phyloP scores from a whole-genome alignment of 106 monocot species.

The Amphibolis antarctica region DNA sequence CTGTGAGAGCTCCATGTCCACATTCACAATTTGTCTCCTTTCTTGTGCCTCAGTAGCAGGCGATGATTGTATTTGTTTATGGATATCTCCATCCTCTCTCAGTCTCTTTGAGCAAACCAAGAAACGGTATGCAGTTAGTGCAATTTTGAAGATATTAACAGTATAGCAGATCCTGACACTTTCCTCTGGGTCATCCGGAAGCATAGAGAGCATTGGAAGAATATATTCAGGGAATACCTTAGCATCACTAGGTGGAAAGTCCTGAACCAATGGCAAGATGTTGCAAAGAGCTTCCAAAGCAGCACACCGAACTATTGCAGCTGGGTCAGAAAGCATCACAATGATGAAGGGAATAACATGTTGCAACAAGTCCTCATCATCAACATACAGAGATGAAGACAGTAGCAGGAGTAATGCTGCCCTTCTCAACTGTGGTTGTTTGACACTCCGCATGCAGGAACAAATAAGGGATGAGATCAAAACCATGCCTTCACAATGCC shows the following conservation, averaged over 20 bases:
- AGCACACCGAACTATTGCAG: slow-evolving; percentile 93
- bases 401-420: slow-evolving; percentile 55
- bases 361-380: slow-evolving; percentile 91
- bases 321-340: slow-evolving; percentile 82
- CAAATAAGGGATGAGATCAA: slow-evolving; percentile 81
- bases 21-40: slow-evolving; percentile 25
- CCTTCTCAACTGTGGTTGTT: slow-evolving; percentile 84
- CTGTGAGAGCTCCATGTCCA: slow-evolving; percentile 31
- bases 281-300: slow-evolving; percentile 87
- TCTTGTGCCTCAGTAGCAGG: slow-evolving; percentile 17
- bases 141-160: slow-evolving; percentile 89
- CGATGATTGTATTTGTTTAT: slow-evolving; percentile 23
- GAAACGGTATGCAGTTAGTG: slow-evolving; percentile 72
- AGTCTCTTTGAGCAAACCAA: slow-evolving; percentile 35
- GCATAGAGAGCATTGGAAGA: slow-evolving; percentile 96
- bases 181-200: slow-evolving; percentile 97
- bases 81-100: slow-evolving; percentile 21
- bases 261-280: slow-evolving; percentile 60
- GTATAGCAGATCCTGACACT: slow-evolving; percentile 98
- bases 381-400: slow-evolving; percentile 63
- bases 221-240: slow-evolving; percentile 98
- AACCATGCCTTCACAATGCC: slow-evolving; percentile 79
- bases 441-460: slow-evolving; percentile 82
- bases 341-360: slow-evolving; percentile 93
- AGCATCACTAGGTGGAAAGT: slow-evolving; percentile 92